Evolutionary conservation across 1,139 yeast species (phyloP).

Genomic region (Blastobotrys raffinosifermentans): DNA sequence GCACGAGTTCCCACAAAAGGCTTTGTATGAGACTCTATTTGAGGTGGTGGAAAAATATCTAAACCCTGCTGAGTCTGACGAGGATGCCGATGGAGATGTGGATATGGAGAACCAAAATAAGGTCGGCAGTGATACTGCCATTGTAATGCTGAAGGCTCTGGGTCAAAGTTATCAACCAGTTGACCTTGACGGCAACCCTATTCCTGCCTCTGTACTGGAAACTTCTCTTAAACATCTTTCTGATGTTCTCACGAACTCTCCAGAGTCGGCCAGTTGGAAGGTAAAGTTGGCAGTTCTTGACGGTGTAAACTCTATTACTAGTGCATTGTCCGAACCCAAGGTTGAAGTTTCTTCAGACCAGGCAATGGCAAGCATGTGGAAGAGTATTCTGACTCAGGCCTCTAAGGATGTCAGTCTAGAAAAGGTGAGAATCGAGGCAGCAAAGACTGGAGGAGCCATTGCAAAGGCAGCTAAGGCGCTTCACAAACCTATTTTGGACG

Average conservation of each 20-base stretch:
- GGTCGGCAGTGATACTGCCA: too few species aligned
- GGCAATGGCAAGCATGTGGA: slow-evolving; percentile 30
- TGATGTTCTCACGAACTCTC: slow-evolving; percentile 1
- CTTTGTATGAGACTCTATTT: slow-evolving; percentile 31
- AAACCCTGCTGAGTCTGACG: slow-evolving; percentile 15
- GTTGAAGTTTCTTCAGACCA: too few species aligned
- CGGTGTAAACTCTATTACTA: too few species aligned
- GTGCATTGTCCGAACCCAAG: too few species aligned
- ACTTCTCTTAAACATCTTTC: slow-evolving; percentile 4
- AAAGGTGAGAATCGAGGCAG: slow-evolving; percentile 52
- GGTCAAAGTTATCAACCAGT: slow-evolving; percentile 20
- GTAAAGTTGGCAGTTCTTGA: slow-evolving; percentile 39
- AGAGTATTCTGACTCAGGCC: slow-evolving; percentile 29
- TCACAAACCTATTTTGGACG: slow-evolving; percentile 4
- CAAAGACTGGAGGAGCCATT: slow-evolving; percentile 35
- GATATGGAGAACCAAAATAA: too few species aligned
- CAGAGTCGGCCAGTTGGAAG: slow-evolving; percentile 46
- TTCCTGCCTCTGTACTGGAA: slow-evolving; percentile 6
- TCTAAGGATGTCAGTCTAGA: slow-evolving; percentile 49
- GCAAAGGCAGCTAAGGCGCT: not conserved
- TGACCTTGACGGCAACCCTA: not conserved
- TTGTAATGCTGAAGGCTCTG: slow-evolving; percentile 29
- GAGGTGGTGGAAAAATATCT: slow-evolving; percentile 30
- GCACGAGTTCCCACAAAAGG: slow-evolving; percentile 28
- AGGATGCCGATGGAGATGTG: slow-evolving; percentile 24